Base-by-base conservation (phyloP, 192 early-diverging fungal species). In the Phycomyces nitens region DNA sequence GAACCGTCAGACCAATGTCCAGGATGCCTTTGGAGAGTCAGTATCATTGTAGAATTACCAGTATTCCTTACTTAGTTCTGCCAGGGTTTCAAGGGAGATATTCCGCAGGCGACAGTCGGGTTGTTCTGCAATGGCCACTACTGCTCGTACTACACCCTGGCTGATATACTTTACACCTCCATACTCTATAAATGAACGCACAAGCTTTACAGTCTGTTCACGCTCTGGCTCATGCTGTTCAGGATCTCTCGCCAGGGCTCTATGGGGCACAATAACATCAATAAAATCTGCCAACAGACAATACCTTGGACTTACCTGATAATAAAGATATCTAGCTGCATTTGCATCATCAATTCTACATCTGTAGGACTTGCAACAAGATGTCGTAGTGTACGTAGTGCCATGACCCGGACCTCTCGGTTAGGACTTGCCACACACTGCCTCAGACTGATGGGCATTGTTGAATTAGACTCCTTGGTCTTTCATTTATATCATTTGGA, bases 111-210 rank as follows among this genome's bases (percentile, higher is more conserved):
- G 87, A 42, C 92, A 90, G 51, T 94, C 92, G 6, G 75, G 39
- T 65, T 92, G 91, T 59, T 94, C 92, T 16, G 88, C 86, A 21
- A 93, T 71, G 2, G 92, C 82, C 6, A 92, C 86, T 12, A 94
- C 62, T 12, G 88, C 79, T n/a, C 92, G 72, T 40, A 93, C 75
- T 22, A 94, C 65, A 16, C 78, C 73, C 52, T 85, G 83, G 3
- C 84, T 77, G 9, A 94, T 59, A 59, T 84, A 63, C 43, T 79
- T 66, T 27, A 78, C 82, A 3, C 86, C 91, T 2, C 80, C 84
- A 21, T 79, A 75, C 11, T 92, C 88, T 18, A 92, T 68, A 63
- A 93, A 85, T 1, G 78, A 73, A 20, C 90, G 66, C 0, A 93
- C 71, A 1, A 93, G 74, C 59, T 91, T 90, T 4, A 94, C 61